Conservation (phyloP, 805 yeast species). For the Lipomyces kockii region DNA sequence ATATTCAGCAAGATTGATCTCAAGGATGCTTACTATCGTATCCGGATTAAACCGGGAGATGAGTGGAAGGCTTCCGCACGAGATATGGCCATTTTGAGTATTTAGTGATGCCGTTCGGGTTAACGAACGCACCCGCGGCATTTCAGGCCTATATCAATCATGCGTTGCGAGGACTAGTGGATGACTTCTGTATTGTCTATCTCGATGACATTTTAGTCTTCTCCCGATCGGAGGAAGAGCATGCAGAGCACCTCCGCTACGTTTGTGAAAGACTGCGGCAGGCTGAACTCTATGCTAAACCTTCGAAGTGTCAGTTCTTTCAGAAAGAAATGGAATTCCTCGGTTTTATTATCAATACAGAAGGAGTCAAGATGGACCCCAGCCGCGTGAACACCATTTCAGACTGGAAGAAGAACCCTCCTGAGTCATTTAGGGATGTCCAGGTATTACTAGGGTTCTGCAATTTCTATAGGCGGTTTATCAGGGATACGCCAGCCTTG, state of each 20-base stretch:
- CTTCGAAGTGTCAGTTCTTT: slow-evolving; percentile 17
- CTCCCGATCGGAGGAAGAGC: slow-evolving; percentile 25
- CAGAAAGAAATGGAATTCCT: slow-evolving; percentile 1
- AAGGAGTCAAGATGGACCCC: slow-evolving; percentile 1
- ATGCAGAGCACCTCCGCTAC: slow-evolving; percentile 12
- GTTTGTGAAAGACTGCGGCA: slow-evolving; percentile 8
- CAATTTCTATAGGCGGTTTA: slow-evolving; percentile 1
- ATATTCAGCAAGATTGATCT: slow-evolving; percentile 37
- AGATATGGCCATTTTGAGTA: slow-evolving; percentile 39
- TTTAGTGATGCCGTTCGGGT: slow-evolving; percentile 43
- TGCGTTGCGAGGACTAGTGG: slow-evolving; percentile 22
- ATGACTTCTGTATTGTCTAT: slow-evolving; percentile 27
- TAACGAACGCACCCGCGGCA: slow-evolving; percentile 41
- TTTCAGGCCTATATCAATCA: slow-evolving; percentile 37
- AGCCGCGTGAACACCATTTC: slow-evolving; percentile 14
- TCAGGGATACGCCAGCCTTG: slow-evolving; percentile 1
- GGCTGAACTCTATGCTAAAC: slow-evolving; percentile 9
- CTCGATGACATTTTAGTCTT: slow-evolving; percentile 39
- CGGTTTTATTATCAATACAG: slow-evolving; percentile 2
- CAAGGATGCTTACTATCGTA: slow-evolving; percentile 24
- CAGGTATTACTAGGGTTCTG: background rate
- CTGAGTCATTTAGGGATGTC: background rate
- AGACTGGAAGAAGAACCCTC: slow-evolving; percentile 1
- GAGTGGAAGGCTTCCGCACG: slow-evolving; percentile 30
- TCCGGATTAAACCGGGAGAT: slow-evolving; percentile 10